Conservation (phyloP, 441 rosid species). For the Adansonia rubrostipa region DNA sequence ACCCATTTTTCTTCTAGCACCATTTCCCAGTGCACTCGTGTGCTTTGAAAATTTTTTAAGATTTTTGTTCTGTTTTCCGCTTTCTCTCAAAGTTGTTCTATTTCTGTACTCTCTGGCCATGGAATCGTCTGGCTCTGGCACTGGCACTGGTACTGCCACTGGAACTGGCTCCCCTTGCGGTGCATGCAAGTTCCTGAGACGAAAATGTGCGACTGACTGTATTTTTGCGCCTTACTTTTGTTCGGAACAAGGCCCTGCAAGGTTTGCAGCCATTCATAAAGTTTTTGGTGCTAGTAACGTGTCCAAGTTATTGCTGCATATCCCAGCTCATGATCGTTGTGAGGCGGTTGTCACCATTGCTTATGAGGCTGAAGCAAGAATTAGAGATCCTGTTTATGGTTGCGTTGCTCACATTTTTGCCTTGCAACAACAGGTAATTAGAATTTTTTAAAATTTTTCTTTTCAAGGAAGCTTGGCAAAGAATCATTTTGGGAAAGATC, state of each 20-base stretch:
- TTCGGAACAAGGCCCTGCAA: slow-evolving; percentile 85
- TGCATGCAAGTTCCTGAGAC: slow-evolving; percentile 88
- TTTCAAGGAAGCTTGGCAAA: neutral
- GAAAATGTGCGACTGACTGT: slow-evolving; percentile 90
- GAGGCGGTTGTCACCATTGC: slow-evolving; percentile 94
- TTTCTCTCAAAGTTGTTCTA: neutral
- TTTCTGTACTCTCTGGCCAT: slow-evolving; percentile 28
- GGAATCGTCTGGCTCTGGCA: slow-evolving; percentile 56
- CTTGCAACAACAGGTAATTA: slow-evolving; percentile 81
- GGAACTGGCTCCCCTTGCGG: slow-evolving; percentile 83
- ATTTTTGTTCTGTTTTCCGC: slow-evolving; percentile 20
- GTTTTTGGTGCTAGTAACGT: slow-evolving; percentile 95
- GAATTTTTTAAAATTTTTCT: neutral
- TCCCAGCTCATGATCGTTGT: slow-evolving; percentile 80
- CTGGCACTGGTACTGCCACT: neutral
- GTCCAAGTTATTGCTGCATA: slow-evolving; percentile 73
- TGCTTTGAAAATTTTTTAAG: slow-evolving; percentile 36
- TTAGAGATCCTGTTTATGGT: slow-evolving; percentile 91
- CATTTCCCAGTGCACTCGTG: slow-evolving; percentile 81
- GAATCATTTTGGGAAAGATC: neutral
- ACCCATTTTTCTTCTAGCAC: slow-evolving; percentile 41
- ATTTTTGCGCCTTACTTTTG: slow-evolving; percentile 89
- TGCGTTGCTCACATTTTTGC: slow-evolving; percentile 88
- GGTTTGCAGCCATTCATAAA: slow-evolving; percentile 91
- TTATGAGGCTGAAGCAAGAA: slow-evolving; percentile 93